A percentile compares a stretch with the other conserved stretches of the same genome.
phyloP scores from a whole-genome alignment of 257 asterid species.

The Primulina tabacum region DNA sequence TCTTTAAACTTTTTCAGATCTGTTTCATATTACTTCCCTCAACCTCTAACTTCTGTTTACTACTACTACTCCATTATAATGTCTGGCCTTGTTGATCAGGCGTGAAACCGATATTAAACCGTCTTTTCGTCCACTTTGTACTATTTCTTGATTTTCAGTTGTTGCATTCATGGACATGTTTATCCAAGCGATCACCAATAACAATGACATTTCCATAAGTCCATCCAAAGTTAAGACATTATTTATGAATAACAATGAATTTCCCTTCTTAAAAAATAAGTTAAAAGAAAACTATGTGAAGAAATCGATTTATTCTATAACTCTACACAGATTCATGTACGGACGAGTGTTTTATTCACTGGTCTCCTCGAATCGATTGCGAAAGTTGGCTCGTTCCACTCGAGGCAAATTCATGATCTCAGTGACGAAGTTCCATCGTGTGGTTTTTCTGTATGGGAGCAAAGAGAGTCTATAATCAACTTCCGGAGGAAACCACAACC shows the following conservation, averaged over 20 bases:
- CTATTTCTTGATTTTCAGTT: neutral
- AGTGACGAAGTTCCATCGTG: neutral
- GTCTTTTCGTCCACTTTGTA: neutral
- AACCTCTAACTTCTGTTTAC: conserved; percentile 17
- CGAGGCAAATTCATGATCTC: neutral
- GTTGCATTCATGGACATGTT: neutral
- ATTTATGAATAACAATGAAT: no score
- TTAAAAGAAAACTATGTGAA: no score
- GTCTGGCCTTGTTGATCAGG: neutral
- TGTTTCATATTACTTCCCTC: neutral
- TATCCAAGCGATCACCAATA: no score
- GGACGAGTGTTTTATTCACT: no score
- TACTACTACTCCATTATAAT: neutral
- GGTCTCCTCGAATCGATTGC: no score
- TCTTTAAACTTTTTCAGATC: conserved; percentile 16
- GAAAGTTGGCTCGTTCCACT: no score
- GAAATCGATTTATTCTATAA: no score
- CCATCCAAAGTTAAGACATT: no score
- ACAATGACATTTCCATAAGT: no score
- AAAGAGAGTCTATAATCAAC: conserved; percentile 83
- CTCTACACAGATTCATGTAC: no score
- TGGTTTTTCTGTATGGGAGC: conserved; percentile 18
- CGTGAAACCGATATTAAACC: neutral
- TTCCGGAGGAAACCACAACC: conserved; percentile 95
- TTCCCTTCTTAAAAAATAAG: no score